phyloP scores from a whole-genome alignment of 1,284 basidiomycete genomes.

The Porogramme epimiltina region DNA sequence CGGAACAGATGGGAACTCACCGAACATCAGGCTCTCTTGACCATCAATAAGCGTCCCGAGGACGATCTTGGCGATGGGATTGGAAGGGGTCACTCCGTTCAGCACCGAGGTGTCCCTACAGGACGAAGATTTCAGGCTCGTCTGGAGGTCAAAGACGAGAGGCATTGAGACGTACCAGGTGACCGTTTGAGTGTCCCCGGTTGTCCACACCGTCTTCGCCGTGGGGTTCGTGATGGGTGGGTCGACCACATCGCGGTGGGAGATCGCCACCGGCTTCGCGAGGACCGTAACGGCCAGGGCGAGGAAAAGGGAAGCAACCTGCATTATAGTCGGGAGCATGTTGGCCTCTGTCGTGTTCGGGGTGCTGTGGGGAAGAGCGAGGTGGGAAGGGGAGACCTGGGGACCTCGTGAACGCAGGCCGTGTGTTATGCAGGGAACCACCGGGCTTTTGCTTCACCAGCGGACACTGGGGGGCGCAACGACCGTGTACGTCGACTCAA shows the following conservation, averaged over 20 bases:
- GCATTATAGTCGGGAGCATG: slow-evolving; percentile 2
- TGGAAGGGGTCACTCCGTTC: slow-evolving; percentile 23
- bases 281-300: neutral
- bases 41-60: slow-evolving; percentile 36
- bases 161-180: slow-evolving; percentile 8
- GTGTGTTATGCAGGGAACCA: neutral
- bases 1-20: slow-evolving; percentile 20
- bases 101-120: slow-evolving; percentile 4
- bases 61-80: slow-evolving; percentile 35
- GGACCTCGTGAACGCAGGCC: neutral
- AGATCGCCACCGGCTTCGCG: slow-evolving; percentile 8
- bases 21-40: slow-evolving; percentile 37
- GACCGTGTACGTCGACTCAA: slow-evolving; percentile 4
- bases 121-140: neutral
- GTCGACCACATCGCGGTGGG: slow-evolving; percentile 10
- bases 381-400: neutral
- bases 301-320: slow-evolving; percentile 1
- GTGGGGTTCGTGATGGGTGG: slow-evolving; percentile 15
- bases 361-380: neutral
- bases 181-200: slow-evolving; percentile 11
- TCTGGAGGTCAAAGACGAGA: too few species aligned
- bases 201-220: slow-evolving; percentile 12
- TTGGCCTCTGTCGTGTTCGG: neutral
- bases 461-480: neutral
- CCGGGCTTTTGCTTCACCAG: neutral